Evolutionary conservation across 148 eudicot species (phyloP), one percentile per base, ranked within the genome.

Genomic region (Nepenthes mirabilis): DNA sequence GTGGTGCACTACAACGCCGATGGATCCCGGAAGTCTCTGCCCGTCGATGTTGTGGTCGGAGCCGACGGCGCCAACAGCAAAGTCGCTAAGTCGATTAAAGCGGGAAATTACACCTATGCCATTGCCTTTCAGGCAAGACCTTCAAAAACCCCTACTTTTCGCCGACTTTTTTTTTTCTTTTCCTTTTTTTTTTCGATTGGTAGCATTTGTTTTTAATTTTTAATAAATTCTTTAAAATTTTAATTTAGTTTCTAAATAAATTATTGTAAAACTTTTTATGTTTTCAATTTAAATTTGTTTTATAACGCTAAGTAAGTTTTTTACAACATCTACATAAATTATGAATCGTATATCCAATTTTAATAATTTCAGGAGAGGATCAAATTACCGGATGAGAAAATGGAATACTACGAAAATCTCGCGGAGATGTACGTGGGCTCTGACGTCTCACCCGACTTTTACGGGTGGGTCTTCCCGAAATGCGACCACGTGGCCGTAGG

Each of bases 401-500:
- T 91, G 97, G 70, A 69, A 52, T 85, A 91, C 55, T 88, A 91
- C 40, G 65, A 75, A 33, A 90, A 88, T 61, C 78, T 91, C 5
- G 94, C 90, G 1, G 97, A 88, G 79, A 91, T 91, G 90, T 91
- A 91, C 23, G 86, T 91, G 1, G 97, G 97, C 2, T 73, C 81
- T 55, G 96, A 91, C 67, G 95, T 91, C 33, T 91, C 97, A 0
- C 97, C 95, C 0, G 95, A 91, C 45, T 91, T 87, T 61, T 91
- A 91, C 70, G 97, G 81, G 3, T 91, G 97, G 97, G 95, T 91
- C 37, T 91, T 91, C 63, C 90, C 97, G 1, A 91, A 91, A 37
- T 87, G 95, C 40, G 97, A 87, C 62, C 97, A 91, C 63, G 95
- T 91, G 56, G 95, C 95, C 1, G 97, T 91, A 2, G 95, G 97